Conservation (phyloP, 1,139 yeast genomes). For the Pichiaceae sp. region DNA sequence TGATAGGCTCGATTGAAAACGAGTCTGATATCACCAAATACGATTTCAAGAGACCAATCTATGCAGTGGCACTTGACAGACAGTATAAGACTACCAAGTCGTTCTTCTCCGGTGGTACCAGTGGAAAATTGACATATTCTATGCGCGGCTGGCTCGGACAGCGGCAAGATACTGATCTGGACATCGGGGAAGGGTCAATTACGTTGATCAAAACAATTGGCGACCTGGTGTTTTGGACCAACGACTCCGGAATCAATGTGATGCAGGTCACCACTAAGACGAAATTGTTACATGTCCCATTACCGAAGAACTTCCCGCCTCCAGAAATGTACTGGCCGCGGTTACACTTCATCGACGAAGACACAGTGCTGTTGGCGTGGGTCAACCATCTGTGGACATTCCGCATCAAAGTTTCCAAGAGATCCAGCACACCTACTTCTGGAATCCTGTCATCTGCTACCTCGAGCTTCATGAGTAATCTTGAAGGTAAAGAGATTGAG, state of each 20-base stretch:
- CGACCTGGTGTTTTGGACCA: slow-evolving; percentile 74
- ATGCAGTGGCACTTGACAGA: slow-evolving; percentile 74
- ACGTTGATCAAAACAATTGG: slow-evolving; percentile 57
- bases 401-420: slow-evolving; percentile 28
- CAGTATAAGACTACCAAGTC: slow-evolving; percentile 53
- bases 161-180: slow-evolving; percentile 57
- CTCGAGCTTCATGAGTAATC: slow-evolving; percentile 41
- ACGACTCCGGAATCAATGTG: slow-evolving; percentile 67
- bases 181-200: slow-evolving; percentile 62
- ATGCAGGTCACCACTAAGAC: slow-evolving; percentile 41
- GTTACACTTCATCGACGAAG: slow-evolving; percentile 57
- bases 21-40: slow-evolving; percentile 61
- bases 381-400: slow-evolving; percentile 69
- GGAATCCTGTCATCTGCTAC: slow-evolving; percentile 56
- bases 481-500: slow-evolving; percentile 47
- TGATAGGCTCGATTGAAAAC: slow-evolving; percentile 62
- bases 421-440: slow-evolving; percentile 1
- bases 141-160: slow-evolving; percentile 83
- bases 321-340: slow-evolving; percentile 86
- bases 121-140: slow-evolving; percentile 72
- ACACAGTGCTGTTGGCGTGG: slow-evolving; percentile 78
- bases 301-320: slow-evolving; percentile 56
- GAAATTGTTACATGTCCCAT: slow-evolving; percentile 40
- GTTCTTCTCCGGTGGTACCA: slow-evolving; percentile 84
- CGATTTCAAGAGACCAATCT: slow-evolving; percentile 84